These are phyloP conservation scores for Penicillium sp. DNA, from an alignment of 2,329 filamentous ascomycete genomes.

Conservation along the genomic window DNA sequence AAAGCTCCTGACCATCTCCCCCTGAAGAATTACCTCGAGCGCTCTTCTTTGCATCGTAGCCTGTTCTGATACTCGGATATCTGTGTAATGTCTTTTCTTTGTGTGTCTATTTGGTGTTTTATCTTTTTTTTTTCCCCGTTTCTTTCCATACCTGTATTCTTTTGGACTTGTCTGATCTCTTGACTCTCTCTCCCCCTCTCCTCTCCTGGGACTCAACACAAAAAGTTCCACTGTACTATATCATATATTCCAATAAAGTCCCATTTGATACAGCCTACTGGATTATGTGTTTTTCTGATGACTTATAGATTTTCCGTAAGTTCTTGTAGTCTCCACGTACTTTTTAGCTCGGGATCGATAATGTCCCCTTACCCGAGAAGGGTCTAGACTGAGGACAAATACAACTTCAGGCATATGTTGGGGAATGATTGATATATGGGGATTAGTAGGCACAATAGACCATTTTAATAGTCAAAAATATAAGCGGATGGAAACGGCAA, in stretches of 20 bases:
- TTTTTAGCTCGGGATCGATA: background rate
- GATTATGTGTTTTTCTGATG: background rate
- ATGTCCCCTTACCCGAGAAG: background rate
- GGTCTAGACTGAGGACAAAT: slow-evolving; percentile 1
- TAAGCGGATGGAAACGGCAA: background rate
- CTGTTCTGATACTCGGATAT: slow-evolving; percentile 25
- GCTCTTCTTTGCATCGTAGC: slow-evolving; percentile 36
- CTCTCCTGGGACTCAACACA: slow-evolving; percentile 17
- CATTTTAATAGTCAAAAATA: background rate
- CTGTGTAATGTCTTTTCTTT: slow-evolving; percentile 25
- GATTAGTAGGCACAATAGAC: background rate
- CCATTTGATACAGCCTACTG: slow-evolving; percentile 1
- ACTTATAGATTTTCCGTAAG: background rate
- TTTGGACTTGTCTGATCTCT: slow-evolving; percentile 10
- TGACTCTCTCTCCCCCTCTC: slow-evolving; percentile 6
- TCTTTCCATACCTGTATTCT: slow-evolving; percentile 25
- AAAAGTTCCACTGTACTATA: slow-evolving; percentile 26
- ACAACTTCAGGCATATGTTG: background rate
- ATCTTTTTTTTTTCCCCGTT: slow-evolving; percentile 14
- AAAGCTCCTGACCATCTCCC: slow-evolving; percentile 31
- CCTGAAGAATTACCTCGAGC: slow-evolving; percentile 26
- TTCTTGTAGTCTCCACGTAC: background rate
- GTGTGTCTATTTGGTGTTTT: slow-evolving; percentile 20
- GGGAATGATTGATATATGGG: background rate
- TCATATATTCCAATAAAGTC: slow-evolving; percentile 19